A percentile compares a stretch with the other conserved stretches of the same genome.
Conservation (phyloP, 2,329 filamentous ascomycete species). For the Neobulgaria alba region DNA sequence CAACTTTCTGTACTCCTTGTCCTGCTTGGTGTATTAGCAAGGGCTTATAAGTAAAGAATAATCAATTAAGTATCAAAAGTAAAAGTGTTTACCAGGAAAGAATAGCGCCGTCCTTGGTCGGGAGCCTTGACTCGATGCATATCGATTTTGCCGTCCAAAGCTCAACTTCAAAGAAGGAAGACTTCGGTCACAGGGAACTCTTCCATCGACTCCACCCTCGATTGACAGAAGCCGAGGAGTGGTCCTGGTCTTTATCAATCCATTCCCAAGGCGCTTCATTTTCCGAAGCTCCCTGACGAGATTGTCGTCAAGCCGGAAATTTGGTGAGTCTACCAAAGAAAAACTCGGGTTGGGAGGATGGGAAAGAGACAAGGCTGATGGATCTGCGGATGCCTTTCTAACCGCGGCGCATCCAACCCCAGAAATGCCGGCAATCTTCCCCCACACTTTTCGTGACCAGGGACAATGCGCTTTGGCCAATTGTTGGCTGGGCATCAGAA, state of each 20-base stretch:
- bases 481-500: no score
- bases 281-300: background rate
- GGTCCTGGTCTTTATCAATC: background rate
- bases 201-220: background rate
- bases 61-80: background rate
- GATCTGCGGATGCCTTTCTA: no score
- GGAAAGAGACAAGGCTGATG: no score
- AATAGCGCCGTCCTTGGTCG: conserved; percentile 31
- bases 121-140: conserved; percentile 18
- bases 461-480: no score
- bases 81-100: conserved; percentile 29
- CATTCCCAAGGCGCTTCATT: conserved; percentile 2
- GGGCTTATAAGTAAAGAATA: background rate
- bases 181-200: background rate
- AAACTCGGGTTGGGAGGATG: no score
- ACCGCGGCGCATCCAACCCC: no score
- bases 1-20: conserved; percentile 82
- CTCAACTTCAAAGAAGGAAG: background rate
- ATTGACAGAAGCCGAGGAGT: background rate
- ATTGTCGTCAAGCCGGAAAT: background rate
- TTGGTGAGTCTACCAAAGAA: no score
- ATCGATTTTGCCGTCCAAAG: conserved; percentile 11
- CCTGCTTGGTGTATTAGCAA: conserved; percentile 39
- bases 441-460: no score
- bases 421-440: no score